phyloP scores from a whole-genome alignment of 306 rosid species.

The Urtica urens region DNA sequence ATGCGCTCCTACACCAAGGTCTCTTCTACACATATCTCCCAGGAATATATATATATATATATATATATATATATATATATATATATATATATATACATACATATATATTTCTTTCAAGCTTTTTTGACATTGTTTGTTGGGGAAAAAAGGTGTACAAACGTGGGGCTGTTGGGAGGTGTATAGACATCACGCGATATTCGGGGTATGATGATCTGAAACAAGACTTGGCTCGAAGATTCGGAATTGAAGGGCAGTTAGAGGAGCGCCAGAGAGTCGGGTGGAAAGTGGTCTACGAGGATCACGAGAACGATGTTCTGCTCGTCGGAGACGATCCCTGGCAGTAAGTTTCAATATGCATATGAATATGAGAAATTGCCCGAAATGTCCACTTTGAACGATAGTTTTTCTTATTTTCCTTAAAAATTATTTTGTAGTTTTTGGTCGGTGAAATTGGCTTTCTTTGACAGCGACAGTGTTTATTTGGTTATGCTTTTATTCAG shows the following conservation, averaged over 20 bases:
- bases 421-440: no score
- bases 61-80: no score
- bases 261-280: constrained; percentile 82
- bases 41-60: no score
- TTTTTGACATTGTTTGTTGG: neutral
- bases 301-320: constrained; percentile 74
- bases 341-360: constrained; percentile 49
- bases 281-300: constrained; percentile 96
- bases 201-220: constrained; percentile 84
- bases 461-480: constrained; percentile 6
- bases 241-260: constrained; percentile 91
- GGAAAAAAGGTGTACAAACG: constrained; percentile 79
- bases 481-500: constrained; percentile 17
- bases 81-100: no score
- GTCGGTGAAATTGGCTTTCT: neutral
- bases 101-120: neutral
- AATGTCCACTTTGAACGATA: no score
- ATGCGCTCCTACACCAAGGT: constrained; percentile 97
- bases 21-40: no score
- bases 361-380: no score
- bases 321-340: constrained; percentile 99
- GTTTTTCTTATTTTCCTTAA: no score
- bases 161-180: constrained; percentile 98
- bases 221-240: constrained; percentile 84
- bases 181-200: constrained; percentile 72